These are phyloP conservation scores for Mucor velutinosus DNA, from an alignment of 371 early-diverging fungal species.

Conservation along the genomic window DNA sequence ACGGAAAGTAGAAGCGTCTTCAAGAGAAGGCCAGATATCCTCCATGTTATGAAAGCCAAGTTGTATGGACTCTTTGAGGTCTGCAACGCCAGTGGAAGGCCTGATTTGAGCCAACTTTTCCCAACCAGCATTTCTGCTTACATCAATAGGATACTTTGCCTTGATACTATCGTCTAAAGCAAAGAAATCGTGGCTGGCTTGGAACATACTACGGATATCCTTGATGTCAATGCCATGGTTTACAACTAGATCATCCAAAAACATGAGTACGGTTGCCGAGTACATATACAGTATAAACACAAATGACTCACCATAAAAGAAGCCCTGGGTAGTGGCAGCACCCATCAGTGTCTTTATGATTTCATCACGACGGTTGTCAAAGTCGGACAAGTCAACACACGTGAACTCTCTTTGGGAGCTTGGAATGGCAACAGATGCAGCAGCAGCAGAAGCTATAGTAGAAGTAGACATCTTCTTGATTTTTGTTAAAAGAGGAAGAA, in stretches of 20 bases:
- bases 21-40: slow-evolving; percentile 33
- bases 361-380: slow-evolving; percentile 23
- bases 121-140: slow-evolving; percentile 39
- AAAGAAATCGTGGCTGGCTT: slow-evolving; percentile 33
- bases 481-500: background rate
- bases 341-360: slow-evolving; percentile 19
- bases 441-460: slow-evolving; percentile 16
- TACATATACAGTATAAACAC: background rate
- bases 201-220: slow-evolving; percentile 34
- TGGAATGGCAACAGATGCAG: slow-evolving; percentile 17
- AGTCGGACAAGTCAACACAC: slow-evolving; percentile 26
- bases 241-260: slow-evolving; percentile 14
- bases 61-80: slow-evolving; percentile 40
- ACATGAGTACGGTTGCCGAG: background rate
- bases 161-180: slow-evolving; percentile 32
- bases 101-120: slow-evolving; percentile 39
- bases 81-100: slow-evolving; percentile 39
- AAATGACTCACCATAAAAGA: slow-evolving; percentile 24
- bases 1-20: slow-evolving; percentile 36
- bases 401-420: slow-evolving; percentile 18
- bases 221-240: slow-evolving; percentile 35
- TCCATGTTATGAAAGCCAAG: slow-evolving; percentile 35
- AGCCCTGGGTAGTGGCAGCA: slow-evolving; percentile 26
- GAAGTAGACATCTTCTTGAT: background rate
- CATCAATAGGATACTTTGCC: slow-evolving; percentile 30